Base-by-base conservation (phyloP, 2,329 filamentous ascomycete species). In the Fusarium pseudonygamai region DNA sequence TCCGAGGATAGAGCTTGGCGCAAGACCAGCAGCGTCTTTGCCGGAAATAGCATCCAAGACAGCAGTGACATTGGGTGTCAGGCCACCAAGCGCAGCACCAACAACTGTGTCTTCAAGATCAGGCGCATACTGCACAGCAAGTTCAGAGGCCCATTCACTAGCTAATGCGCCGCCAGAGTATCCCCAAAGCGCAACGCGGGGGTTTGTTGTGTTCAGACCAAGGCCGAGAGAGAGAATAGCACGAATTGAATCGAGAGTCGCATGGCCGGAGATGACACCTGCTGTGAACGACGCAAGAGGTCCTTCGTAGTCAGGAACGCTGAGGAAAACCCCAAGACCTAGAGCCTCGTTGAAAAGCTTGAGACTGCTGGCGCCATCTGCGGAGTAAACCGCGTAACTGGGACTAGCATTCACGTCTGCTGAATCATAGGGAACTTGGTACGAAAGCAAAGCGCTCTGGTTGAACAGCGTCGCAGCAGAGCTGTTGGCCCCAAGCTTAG, bases 161-260 rank as follows among this genome's bases (percentile, higher is more conserved):
- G 87, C 87, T 24, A 89, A 69, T 5, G 84, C 84, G 8, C 88
- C 88, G 6, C 88, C 88, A 1, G 85, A 88, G 74, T 89, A 90
- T 1, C 88, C 88, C 86, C 87, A 89, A 14, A 89, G 78, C 0
- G 84, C 83, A 37, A 84, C 79, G 7, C 75, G 78, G 0, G 83
- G 78, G 3, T 30, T 26, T 0, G 47, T 50, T 0, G 46, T 47
- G 47, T 73, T 58, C 7, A 81, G 74, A 1, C 74, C 86, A 12
- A 85, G 65, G 1, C 78, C 77, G 7, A 79, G 76, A 9, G 77
- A 75, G 20, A 84, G 71, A 2, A 84, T 80, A 3, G 85, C 85
- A 9, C 86, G 84, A 2, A 87, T 75, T 3, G 83, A 83, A 71
- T 88, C 84, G 24, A 87, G 77, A 5, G 83, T 84, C 0, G 83